These are phyloP conservation scores for Thermomucor indicae-seudaticae DNA, from an alignment of 371 early-diverging fungal genomes.

Conservation along the genomic window DNA sequence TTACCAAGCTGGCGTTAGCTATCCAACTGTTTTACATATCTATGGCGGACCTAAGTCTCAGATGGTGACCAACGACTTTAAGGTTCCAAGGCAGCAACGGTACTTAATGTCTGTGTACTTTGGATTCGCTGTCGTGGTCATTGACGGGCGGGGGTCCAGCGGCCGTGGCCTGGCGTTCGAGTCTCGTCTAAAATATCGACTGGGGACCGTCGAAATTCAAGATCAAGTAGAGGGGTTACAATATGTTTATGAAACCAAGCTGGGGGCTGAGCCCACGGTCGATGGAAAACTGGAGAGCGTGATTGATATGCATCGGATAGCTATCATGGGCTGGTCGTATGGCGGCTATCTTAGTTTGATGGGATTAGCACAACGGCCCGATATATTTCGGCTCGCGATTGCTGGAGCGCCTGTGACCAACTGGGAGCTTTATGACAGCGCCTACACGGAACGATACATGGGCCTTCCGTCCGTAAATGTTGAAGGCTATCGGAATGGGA, in stretches of 20 bases:
- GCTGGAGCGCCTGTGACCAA: conserved; percentile 80
- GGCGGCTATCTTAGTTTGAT: conserved; percentile 76
- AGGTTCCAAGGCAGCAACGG: conserved; percentile 60
- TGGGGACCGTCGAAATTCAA: conserved; percentile 65
- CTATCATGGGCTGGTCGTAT: conserved; percentile 72
- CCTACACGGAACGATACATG: conserved; percentile 81
- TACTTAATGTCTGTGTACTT: conserved; percentile 59
- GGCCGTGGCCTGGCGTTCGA: conserved; percentile 73
- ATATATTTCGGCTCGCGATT: conserved; percentile 64
- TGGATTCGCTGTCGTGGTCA: conserved; percentile 68
- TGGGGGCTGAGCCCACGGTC: conserved; percentile 36
- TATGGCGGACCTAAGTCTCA: conserved; percentile 68
- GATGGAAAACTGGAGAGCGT: conserved; percentile 17
- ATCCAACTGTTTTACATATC: conserved; percentile 55
- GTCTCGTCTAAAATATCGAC: conserved; percentile 38
- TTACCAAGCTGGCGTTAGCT: conserved; percentile 46
- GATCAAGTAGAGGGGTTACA: conserved; percentile 70
- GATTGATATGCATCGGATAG: conserved; percentile 58
- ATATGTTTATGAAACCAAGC: conserved; percentile 41
- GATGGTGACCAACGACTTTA: conserved; percentile 71
- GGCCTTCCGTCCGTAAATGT: conserved; percentile 52
- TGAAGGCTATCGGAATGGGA: conserved; percentile 48
- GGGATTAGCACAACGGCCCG: conserved; percentile 61
- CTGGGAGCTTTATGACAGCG: conserved; percentile 73
- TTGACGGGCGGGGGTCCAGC: conserved; percentile 74